Evolutionary conservation across 2,329 filamentous ascomycete genomes (phyloP), one percentile per base, ranked within the genome.

Genomic region (Pseudogymnoascus sp.): DNA sequence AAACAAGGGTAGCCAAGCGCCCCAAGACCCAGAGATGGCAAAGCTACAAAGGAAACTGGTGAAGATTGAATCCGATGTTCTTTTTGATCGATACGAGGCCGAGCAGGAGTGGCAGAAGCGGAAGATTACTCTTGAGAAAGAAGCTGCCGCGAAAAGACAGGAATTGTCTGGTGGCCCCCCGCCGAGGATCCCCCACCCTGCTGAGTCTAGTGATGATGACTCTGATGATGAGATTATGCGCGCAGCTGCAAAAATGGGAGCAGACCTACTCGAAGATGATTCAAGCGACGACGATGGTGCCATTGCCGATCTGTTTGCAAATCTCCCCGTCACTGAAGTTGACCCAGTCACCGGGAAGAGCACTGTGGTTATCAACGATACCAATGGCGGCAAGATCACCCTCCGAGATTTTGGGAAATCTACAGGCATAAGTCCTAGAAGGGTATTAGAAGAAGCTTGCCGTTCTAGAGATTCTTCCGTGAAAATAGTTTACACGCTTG

Each of bases 401-500:
- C 82, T 96, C 60, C 82, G 90, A 47, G 89, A 97, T 70, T 97
- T 97, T 79, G 92, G 91, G 1, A 91, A 91, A 73, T 87, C 86
- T 79, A 83, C 84, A 12, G 93, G 93, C 6, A 76, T 96, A 31
- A 89, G 79, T 69, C 93, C 93, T 14, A 84, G 86, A 66, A 83
- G 89, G 67, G 81, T 90, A 29, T 77, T 97, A 11, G 92, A 97
- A 73, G 93, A 97, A 74, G 85, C 90, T n/a, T 96, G 93, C 73
- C 87, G 89, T 69, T 31, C 5, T 67, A 89, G 91, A 75, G 91
- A 96, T 72, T 78, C 87, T 1, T 81, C 81, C 3, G 89, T 83
- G 31, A 88, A 83, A 68, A 76, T 96, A 23, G 78, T 76, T 2
- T 95, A 88, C 73, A 85, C 81, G 63, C 76, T 89, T 45, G 78